Conservation (phyloP, 768 basidiomycete species). For the Naganishia kalamii region DNA sequence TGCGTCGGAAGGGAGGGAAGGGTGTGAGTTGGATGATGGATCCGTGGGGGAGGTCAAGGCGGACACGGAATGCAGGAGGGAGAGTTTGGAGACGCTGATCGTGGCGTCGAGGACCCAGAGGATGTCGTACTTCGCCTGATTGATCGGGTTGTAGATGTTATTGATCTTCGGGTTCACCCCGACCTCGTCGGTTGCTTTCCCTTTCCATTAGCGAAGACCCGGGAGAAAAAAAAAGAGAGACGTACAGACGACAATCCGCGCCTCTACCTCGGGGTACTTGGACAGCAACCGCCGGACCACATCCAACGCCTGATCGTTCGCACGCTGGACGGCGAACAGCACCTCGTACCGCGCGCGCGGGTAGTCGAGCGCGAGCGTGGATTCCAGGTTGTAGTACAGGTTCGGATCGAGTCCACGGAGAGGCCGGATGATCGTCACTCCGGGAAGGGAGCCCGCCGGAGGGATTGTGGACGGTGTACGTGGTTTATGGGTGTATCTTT, state of each 20-base stretch:
- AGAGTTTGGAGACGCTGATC: conserved; percentile 66
- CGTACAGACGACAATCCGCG: background rate
- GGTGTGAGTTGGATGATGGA: background rate
- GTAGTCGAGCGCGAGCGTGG: conserved; percentile 85
- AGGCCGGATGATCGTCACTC: conserved; percentile 88
- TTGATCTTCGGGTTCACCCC: conserved; percentile 97
- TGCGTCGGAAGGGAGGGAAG: background rate
- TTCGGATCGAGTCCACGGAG: conserved; percentile 92
- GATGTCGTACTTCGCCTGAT: conserved; percentile 74
- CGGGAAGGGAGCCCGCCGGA: conserved; percentile 55
- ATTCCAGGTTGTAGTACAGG: conserved; percentile 91
- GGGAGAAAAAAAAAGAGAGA: conserved; percentile 1
- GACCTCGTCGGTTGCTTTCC: conserved; percentile 59
- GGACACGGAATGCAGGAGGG: conserved; percentile 78
- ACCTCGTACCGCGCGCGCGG: conserved; percentile 70
- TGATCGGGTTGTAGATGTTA: conserved; percentile 81
- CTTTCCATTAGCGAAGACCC: background rate
- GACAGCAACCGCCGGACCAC: conserved; percentile 70
- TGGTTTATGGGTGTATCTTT: conserved; percentile 64
- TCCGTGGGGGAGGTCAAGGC: conserved; percentile 48
- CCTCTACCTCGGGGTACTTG: conserved; percentile 59
- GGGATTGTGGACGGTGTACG: conserved; percentile 56
- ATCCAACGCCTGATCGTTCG: conserved; percentile 76
- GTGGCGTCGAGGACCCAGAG: conserved; percentile 98
- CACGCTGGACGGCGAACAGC: conserved; percentile 81